A percentile compares a stretch with the other conserved stretches of the same genome.
Evolutionary conservation across 257 asterid genomes (phyloP).

Genomic region (Capsicum baccatum): DNA sequence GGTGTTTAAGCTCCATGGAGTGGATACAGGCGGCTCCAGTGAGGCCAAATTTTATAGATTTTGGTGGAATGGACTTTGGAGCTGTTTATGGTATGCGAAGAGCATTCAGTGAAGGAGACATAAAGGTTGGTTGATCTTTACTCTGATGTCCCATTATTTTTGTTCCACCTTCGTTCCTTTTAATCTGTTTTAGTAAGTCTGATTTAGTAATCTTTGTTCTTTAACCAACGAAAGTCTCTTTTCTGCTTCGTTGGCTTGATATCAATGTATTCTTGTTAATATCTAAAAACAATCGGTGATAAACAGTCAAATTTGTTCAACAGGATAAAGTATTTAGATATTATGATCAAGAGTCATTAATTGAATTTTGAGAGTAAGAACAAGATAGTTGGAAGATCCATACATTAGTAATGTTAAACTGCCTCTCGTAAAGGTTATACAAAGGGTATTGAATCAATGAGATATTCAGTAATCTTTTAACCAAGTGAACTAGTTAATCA

Average conservation of each 20-base stretch:
- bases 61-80: slow-evolving; percentile 68
- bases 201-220: slow-evolving; percentile 4
- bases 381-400: slow-evolving; percentile 11
- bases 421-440: background rate
- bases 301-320: background rate
- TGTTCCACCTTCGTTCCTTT: slow-evolving; percentile 8
- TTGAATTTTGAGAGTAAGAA: background rate
- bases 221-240: background rate
- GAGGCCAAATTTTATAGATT: slow-evolving; percentile 81
- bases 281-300: background rate
- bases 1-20: slow-evolving; percentile 67
- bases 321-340: background rate
- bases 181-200: background rate
- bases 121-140: slow-evolving; percentile 79
- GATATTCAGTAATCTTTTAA: background rate
- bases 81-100: slow-evolving; percentile 81
- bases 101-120: slow-evolving; percentile 93
- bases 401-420: background rate
- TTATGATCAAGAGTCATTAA: slow-evolving; percentile 7
- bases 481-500: background rate
- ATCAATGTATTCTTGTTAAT: background rate
- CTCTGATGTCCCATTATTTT: slow-evolving; percentile 24
- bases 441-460: slow-evolving; percentile 9
- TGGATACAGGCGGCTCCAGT: slow-evolving; percentile 49
- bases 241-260: background rate